phyloP scores from a whole-genome alignment of 805 yeast species.

The Barnettozyma populi region DNA sequence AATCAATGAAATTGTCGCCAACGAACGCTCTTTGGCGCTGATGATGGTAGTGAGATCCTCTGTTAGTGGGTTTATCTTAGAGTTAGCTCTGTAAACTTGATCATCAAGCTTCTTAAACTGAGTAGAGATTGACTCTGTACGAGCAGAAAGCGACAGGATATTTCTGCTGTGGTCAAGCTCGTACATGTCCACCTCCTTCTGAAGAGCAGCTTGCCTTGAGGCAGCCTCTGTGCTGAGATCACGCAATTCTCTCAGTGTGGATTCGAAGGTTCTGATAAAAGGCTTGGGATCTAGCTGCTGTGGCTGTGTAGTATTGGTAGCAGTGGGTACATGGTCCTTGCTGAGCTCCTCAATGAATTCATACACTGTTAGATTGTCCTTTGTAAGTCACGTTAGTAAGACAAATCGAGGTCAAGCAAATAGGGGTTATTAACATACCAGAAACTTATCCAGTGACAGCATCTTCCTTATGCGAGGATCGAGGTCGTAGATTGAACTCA shows the following conservation, averaged over 20 bases:
- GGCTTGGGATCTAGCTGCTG: conserved; percentile 77
- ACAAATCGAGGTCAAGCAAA: background rate
- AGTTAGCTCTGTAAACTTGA: conserved; percentile 50
- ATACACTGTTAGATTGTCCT: conserved; percentile 61
- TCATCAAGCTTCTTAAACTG: conserved; percentile 47
- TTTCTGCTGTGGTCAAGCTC: conserved; percentile 66
- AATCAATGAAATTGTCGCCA: conserved; percentile 65
- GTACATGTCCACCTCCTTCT: conserved; percentile 49
- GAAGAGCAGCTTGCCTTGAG: conserved; percentile 44
- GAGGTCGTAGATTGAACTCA: conserved; percentile 48
- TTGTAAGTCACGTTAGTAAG: background rate
- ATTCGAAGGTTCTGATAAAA: conserved; percentile 87
- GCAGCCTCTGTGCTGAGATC: conserved; percentile 53
- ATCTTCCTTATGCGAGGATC: conserved; percentile 57
- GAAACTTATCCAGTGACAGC: conserved; percentile 55
- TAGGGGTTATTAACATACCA: conserved; percentile 23
- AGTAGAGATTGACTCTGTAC: conserved; percentile 39
- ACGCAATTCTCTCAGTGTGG: conserved; percentile 68
- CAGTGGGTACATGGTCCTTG: conserved; percentile 49
- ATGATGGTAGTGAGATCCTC: conserved; percentile 63
- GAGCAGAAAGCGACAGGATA: conserved; percentile 48
- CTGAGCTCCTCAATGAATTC: conserved; percentile 79
- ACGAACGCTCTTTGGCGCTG: conserved; percentile 66
- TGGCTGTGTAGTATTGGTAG: conserved; percentile 23
- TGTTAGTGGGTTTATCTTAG: conserved; percentile 63